These are phyloP conservation scores for Sisymbrium irio DNA, from an alignment of 345 rosid genomes.

Conservation along the genomic window DNA sequence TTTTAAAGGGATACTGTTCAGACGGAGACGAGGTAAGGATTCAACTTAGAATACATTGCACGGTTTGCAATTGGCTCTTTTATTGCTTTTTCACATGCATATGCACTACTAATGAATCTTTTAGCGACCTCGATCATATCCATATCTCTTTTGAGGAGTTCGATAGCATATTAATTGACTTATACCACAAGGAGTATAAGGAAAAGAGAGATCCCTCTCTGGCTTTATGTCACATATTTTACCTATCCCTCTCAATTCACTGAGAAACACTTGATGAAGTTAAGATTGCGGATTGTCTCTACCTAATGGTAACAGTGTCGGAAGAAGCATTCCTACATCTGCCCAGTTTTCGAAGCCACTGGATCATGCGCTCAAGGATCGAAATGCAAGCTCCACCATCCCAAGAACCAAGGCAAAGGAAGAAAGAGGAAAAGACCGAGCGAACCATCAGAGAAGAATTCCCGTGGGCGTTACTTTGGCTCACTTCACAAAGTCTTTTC, in stretches of 20 bases:
- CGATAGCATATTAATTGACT: background rate
- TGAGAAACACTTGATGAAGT: conserved; percentile 29
- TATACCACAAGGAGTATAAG: background rate
- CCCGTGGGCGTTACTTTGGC: conserved; percentile 71
- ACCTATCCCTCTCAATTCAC: conserved; percentile 5
- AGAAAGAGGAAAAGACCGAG: conserved; percentile 59
- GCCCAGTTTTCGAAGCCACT: conserved; percentile 72
- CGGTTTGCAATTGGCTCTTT: background rate
- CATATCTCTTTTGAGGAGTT: background rate
- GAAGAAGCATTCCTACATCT: conserved; percentile 89
- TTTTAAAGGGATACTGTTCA: conserved; percentile 88
- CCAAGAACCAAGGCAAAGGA: conserved; percentile 56
- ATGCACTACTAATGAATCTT: background rate
- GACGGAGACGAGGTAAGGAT: conserved; percentile 81
- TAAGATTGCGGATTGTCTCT: conserved; percentile 30
- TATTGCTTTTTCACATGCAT: conserved; percentile 15
- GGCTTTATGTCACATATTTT: background rate
- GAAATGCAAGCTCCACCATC: conserved; percentile 94
- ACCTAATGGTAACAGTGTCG: conserved; percentile 71
- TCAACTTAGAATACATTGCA: conserved; percentile 15
- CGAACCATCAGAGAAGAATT: conserved; percentile 40
- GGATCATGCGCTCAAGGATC: conserved; percentile 80
- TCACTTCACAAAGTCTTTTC: conserved; percentile 23
- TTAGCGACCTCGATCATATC: background rate
- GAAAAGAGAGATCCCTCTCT: conserved; percentile 1